These are phyloP conservation scores for Saccharomycopsis phalli DNA, from an alignment of 1,139 yeast genomes.

Conservation along the genomic window DNA sequence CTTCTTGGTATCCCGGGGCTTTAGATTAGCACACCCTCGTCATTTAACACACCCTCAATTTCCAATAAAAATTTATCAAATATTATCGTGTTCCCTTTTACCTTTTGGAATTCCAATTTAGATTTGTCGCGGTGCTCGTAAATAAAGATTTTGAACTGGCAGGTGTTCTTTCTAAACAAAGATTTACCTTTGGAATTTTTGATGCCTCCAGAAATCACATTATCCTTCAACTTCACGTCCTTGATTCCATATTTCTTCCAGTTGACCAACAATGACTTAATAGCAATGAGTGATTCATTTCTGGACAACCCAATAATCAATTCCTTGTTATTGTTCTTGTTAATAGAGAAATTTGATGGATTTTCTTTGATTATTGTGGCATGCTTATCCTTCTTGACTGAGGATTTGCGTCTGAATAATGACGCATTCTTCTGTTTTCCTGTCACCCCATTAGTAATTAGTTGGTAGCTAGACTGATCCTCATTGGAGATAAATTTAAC, in stretches of 20 bases:
- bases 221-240: constrained; percentile 35
- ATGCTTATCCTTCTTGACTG: constrained; percentile 1
- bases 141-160: constrained; percentile 15
- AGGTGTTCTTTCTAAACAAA: constrained; percentile 12
- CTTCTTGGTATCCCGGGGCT: neutral
- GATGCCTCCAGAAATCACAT: constrained; percentile 16
- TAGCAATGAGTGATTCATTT: constrained; percentile 16
- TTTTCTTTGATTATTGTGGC: neutral
- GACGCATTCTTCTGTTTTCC: constrained; percentile 11
- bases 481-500: constrained; percentile 2
- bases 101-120: constrained; percentile 14
- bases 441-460: constrained; percentile 18
- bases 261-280: constrained; percentile 41
- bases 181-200: constrained; percentile 10
- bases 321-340: constrained; percentile 16
- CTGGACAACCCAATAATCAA: constrained; percentile 13
- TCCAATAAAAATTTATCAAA: constrained; percentile 18
- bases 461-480: constrained; percentile 15
- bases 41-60: constrained; percentile 13
- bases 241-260: constrained; percentile 55
- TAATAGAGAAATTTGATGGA: neutral
- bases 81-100: constrained; percentile 14
- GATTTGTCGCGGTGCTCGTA: constrained; percentile 11
- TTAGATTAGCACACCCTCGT: constrained; percentile 15
- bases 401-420: constrained; percentile 16